Percentiles rank a stretch among this genome's conserved stretches.
These are phyloP conservation scores for Podospora tetraspora DNA, from an alignment of 495 filamentous ascomycete genomes.

Conservation along the genomic window DNA sequence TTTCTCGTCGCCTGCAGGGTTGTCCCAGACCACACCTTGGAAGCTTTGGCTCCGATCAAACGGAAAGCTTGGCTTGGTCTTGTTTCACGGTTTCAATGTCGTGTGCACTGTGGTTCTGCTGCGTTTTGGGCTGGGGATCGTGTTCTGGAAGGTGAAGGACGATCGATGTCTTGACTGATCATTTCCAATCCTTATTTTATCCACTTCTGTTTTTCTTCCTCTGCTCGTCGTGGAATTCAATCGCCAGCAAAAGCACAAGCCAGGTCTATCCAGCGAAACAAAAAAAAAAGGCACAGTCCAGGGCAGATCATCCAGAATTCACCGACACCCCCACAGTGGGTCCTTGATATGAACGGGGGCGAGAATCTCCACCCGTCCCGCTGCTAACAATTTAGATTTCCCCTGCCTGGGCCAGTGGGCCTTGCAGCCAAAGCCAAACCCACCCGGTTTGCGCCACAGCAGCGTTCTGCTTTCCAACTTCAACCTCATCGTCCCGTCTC, in stretches of 20 bases:
- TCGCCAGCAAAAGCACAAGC: neutral
- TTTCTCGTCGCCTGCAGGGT: slow-evolving; percentile 10
- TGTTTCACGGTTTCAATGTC: neutral
- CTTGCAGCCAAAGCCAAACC: neutral
- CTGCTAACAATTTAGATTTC: slow-evolving; percentile 9
- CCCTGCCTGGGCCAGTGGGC: neutral
- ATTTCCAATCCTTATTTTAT: neutral
- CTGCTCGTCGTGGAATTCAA: neutral
- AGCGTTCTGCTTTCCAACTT: neutral
- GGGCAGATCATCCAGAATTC: neutral
- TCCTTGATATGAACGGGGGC: slow-evolving; percentile 6
- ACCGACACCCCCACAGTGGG: slow-evolving; percentile 6
- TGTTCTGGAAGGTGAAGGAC: neutral
- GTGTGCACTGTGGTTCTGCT: neutral
- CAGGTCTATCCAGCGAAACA: neutral
- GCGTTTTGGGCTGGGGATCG: neutral
- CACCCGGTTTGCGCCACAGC: neutral
- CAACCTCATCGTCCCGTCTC: neutral
- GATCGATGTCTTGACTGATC: neutral
- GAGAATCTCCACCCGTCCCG: slow-evolving; percentile 8
- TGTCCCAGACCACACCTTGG: slow-evolving; percentile 15
- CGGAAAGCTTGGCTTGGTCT: slow-evolving; percentile 6
- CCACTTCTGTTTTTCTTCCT: neutral
- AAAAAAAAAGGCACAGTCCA: neutral
- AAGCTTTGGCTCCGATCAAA: neutral